Conservation (phyloP, 176 grass and related monocot genomes). For the Lolium multiflorum region DNA sequence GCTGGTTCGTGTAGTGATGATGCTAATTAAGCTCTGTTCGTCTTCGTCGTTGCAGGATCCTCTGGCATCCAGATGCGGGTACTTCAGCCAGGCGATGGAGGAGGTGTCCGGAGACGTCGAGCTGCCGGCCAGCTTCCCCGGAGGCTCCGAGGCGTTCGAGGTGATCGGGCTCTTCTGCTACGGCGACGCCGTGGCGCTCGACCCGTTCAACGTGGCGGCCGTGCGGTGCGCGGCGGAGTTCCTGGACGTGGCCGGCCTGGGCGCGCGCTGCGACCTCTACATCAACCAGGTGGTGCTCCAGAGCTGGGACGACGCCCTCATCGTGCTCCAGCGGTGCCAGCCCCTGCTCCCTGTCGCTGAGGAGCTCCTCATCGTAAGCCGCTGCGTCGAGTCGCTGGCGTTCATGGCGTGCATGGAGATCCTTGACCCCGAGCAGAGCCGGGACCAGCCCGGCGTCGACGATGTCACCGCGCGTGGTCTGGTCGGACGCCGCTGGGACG, state of each 20-base stretch:
- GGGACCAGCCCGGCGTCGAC: slow-evolving; percentile 36
- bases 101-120: slow-evolving; percentile 49
- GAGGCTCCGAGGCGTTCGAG: slow-evolving; percentile 77
- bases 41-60: slow-evolving; percentile 49
- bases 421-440: slow-evolving; percentile 80
- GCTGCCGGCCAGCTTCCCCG: slow-evolving; percentile 64
- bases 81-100: slow-evolving; percentile 56
- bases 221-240: slow-evolving; percentile 83
- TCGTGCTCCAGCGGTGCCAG: slow-evolving; percentile 84
- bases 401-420: slow-evolving; percentile 99
- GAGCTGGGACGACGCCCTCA: slow-evolving; percentile 89
- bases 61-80: slow-evolving; percentile 64
- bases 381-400: slow-evolving; percentile 89
- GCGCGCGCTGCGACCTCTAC: slow-evolving; percentile 81
- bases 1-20: neutral
- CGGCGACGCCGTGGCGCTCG: slow-evolving; percentile 63
- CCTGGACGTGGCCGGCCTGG: slow-evolving; percentile 62
- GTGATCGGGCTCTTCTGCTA: slow-evolving; percentile 79
- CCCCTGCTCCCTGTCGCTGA: slow-evolving; percentile 67
- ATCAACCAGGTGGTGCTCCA: slow-evolving; percentile 96
- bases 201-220: slow-evolving; percentile 85
- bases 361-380: slow-evolving; percentile 82
- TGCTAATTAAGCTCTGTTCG: neutral
- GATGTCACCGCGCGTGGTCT: slow-evolving; percentile 18
- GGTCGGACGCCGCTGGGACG: slow-evolving; percentile 66